Evolutionary conservation across 257 asterid genomes (phyloP), one percentile per base, ranked within the genome.

Genomic region (Dorcoceras hygrometricum): DNA sequence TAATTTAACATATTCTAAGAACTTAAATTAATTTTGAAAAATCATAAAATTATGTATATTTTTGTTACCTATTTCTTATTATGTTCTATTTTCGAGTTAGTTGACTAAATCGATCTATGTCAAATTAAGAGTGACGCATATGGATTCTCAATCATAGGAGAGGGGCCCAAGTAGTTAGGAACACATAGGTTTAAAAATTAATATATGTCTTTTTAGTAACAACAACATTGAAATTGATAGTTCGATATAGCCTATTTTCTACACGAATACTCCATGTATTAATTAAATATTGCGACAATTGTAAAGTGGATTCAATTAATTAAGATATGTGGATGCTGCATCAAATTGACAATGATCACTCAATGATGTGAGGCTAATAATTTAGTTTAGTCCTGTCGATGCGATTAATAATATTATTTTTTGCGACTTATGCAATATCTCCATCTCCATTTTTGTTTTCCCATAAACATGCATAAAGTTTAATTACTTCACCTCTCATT

Each of bases 101-200:
- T 86, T 88, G 94, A 85, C 84, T 34, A 71, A n/a, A 59, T 66
- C n/a, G 26, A 67, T 72, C 73, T 79, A 77, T 71, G 85, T 84
- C 83, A 81, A 46, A 46, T 16, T 82, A 78, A 63, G 32, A 27
- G 82, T 82, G 94, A 86, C 79, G 78, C 60, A 62, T 2, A 75
- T 75, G 70, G 84, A 73, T 75, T 76, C 77, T n/a, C 88, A 81
- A 85, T 79, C 82, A 89, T 86, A 77, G 65, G 71, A 67, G 71
- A 73, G 90, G 89, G 74, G 67, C 92, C 91, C 57, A 79, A 79
- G 88, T 81, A 73, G 95, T 81, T 86, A 78, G 80, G 86, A 89
- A 86, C 73, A 67, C 29, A 65, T 24, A 76, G 56, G 78, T 70
- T 75, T 75, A 78, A 81, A 68, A 81, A 81, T 79, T 79, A 68